These are phyloP conservation scores for Aspergillus caelatus DNA, from an alignment of 2,329 filamentous ascomycete genomes.

Conservation along the genomic window DNA sequence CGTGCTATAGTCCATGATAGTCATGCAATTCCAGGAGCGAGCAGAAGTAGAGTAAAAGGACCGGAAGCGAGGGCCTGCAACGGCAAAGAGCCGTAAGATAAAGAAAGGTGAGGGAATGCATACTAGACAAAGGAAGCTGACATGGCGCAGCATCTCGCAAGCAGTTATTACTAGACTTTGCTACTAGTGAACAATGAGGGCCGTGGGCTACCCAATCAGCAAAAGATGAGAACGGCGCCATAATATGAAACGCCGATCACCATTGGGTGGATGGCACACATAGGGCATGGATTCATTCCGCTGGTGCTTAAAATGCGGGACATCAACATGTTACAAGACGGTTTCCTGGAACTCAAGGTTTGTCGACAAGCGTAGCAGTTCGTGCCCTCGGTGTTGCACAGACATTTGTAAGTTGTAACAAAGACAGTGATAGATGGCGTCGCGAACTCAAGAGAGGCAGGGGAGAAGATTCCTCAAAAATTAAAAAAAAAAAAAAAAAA, in stretches of 20 bases:
- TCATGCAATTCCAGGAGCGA: not conserved
- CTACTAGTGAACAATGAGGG: slow-evolving; percentile 12
- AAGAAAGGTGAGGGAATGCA: slow-evolving; percentile 6
- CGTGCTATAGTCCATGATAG: not conserved
- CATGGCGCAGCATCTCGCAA: slow-evolving; percentile 24
- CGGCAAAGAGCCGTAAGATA: not conserved
- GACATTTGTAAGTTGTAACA: not conserved
- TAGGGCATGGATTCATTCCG: not conserved
- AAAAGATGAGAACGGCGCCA: not conserved
- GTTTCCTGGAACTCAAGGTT: not conserved
- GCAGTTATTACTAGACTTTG: slow-evolving; percentile 2
- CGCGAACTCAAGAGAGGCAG: not conserved
- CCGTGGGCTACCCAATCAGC: slow-evolving; percentile 8
- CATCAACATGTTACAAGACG: not conserved
- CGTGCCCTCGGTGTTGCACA: not conserved
- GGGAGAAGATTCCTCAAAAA: not conserved
- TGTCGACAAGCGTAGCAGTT: not conserved
- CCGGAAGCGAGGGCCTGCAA: slow-evolving; percentile 3
- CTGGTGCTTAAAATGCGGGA: not conserved
- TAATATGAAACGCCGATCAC: slow-evolving; percentile 8
- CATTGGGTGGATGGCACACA: not conserved
- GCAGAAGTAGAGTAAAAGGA: not conserved
- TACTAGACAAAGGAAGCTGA: slow-evolving; percentile 16
- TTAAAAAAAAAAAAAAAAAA: not conserved
- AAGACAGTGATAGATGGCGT: not conserved